A percentile compares a stretch with the other conserved stretches of the same genome.
Evolutionary conservation across 257 asterid genomes (phyloP).

Genomic region (Solanum etuberosum): DNA sequence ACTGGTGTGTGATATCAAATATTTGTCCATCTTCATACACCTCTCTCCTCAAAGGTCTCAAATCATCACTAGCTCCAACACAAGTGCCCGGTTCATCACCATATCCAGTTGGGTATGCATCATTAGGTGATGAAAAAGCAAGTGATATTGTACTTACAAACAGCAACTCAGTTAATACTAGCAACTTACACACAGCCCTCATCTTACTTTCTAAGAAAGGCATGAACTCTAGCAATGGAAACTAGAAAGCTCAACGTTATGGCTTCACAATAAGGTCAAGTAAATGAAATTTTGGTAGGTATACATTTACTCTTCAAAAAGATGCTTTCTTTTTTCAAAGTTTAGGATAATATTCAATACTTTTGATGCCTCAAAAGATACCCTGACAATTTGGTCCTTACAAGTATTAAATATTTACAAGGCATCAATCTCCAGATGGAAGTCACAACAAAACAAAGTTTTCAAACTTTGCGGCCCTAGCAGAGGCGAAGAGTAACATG

Average conservation of each 20-base stretch:
- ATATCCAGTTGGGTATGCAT: conserved; percentile 41
- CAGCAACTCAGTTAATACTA: conserved; percentile 19
- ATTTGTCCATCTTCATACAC: conserved; percentile 41
- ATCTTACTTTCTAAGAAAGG: conserved; percentile 6
- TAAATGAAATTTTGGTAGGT: background rate
- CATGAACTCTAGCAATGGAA: background rate
- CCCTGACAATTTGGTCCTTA: background rate
- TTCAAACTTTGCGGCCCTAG: background rate
- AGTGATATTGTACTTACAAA: conserved; percentile 7
- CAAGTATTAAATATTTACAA: background rate
- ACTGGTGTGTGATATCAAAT: conserved; percentile 60
- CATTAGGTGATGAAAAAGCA: conserved; percentile 11
- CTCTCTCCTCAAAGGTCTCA: conserved; percentile 29
- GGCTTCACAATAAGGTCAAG: background rate
- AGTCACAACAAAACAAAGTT: background rate
- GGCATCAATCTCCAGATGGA: background rate
- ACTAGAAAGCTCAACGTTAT: background rate
- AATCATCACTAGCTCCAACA: conserved; percentile 6
- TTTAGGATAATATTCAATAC: background rate
- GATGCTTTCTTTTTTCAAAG: background rate
- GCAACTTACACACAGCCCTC: conserved; percentile 21
- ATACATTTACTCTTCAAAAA: background rate
- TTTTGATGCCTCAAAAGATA: background rate
- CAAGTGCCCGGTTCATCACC: conserved; percentile 28
- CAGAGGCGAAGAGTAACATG: background rate